Percentiles rank a stretch among this genome's conserved stretches.
Evolutionary conservation across 345 rosid species (phyloP).

Genomic region (Eucalyptus paniculata): DNA sequence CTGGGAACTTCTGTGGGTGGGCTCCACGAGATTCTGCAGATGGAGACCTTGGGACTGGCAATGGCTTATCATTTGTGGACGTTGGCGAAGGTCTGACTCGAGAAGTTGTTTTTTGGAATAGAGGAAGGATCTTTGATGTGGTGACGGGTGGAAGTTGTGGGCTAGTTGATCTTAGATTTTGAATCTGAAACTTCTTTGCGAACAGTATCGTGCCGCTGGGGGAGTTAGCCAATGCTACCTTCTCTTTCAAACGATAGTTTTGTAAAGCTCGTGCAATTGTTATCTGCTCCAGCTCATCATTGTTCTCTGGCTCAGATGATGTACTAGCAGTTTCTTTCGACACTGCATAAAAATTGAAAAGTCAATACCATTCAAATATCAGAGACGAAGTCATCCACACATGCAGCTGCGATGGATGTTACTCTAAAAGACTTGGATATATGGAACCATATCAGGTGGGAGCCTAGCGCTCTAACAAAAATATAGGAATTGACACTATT

Average conservation of each 20-base stretch:
- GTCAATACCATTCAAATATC: background rate
- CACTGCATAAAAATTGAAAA: conserved; percentile 37
- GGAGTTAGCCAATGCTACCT: conserved; percentile 44
- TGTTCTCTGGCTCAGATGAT: conserved; percentile 65
- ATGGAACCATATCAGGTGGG: background rate
- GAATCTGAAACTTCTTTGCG: conserved; percentile 51
- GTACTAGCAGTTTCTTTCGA: conserved; percentile 86
- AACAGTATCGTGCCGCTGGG: conserved; percentile 46
- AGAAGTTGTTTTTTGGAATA: conserved; percentile 47
- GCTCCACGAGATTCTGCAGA: conserved; percentile 21
- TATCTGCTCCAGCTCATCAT: conserved; percentile 88
- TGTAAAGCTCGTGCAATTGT: conserved; percentile 72
- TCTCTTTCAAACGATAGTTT: conserved; percentile 75
- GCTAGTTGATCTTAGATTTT: conserved; percentile 69
- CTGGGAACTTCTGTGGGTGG: conserved; percentile 46
- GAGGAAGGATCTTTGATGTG: conserved; percentile 85
- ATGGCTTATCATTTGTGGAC: conserved; percentile 9
- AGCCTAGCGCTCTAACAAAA: background rate
- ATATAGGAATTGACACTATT: background rate
- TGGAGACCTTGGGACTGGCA: background rate
- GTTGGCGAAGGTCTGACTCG: conserved; percentile 35
- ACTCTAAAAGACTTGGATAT: background rate
- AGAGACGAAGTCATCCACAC: background rate
- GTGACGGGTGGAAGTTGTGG: conserved; percentile 66
- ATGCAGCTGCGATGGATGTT: background rate